Base-by-base conservation (phyloP, 2,329 filamentous ascomycete genomes). In the Cephalotrichum gorgonifer region DNA sequence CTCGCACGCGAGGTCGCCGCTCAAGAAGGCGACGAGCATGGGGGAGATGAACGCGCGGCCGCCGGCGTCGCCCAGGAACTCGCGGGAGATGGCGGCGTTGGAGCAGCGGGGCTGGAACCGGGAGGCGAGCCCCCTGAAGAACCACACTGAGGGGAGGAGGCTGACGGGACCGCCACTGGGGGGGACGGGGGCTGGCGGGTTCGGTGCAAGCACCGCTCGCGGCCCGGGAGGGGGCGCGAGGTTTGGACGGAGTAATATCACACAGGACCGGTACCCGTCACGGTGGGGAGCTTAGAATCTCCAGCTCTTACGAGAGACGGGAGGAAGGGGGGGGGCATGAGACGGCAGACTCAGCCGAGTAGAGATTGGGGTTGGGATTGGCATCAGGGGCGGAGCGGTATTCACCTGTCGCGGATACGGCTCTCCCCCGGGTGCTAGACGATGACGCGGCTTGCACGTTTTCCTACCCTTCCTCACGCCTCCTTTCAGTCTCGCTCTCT, bases 1-100 rank as follows among this genome's bases (percentile, higher is more conserved):
- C 63, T 84, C 77, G 6, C 88, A 95, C 62, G 81, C 82, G 6
- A 85, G 83, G 38, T 95, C 88, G 11, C 91, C 91, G 0, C 65
- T 97, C 12, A 85, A 88, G 58, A 95, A 95, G 62, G 75, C 86
- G 2, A 71, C 71, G 14, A 80, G 80, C 72, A 57, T 87, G 69
- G 65, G 79, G 65, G 64, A 86, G 50, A 70, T 80, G 41, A 69
- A 72, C 56, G 60, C 56, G 14, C 65, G 59, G 9, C 64, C 66
- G 23, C 59, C 62, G 7, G 54, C 60, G 7, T 75, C 75, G 33
- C 79, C 79, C 2, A 70, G 74, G 41, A 83, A 81, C 56, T 79
- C 77, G 4, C 70, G 75, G 38, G 78, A 83, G 57, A 78, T 82
- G 75, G 79, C 79, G 2, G 74, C 73, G 4, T 62, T 73, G 17